Percentiles rank a stretch among this genome's conserved stretches.
Conservation (phyloP, 2,329 filamentous ascomycete species). For the Aspergillus arachidicola region DNA sequence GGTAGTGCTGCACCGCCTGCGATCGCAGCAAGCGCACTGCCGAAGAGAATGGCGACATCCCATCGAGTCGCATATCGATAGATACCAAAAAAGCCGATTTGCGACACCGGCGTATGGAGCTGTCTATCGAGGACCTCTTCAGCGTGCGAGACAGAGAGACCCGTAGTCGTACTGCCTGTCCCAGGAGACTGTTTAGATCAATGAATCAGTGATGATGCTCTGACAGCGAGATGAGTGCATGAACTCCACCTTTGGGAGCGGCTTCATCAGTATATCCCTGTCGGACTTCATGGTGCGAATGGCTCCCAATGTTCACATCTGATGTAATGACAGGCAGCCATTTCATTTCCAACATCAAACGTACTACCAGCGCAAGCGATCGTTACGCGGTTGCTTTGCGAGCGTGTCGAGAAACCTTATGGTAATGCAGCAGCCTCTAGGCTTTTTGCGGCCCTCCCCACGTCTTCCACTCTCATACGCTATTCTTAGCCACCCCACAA, state of each 20-base stretch:
- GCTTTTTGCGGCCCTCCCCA: neutral
- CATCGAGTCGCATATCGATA: constrained; percentile 68
- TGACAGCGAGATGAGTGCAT: no score
- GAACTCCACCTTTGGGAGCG: constrained; percentile 1
- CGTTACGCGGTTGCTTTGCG: neutral
- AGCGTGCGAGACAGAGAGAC: constrained; percentile 40
- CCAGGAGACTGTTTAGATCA: neutral
- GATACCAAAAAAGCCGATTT: constrained; percentile 62
- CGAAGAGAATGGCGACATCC: constrained; percentile 62
- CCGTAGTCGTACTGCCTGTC: constrained; percentile 1
- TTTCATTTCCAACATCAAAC: neutral
- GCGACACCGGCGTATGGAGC: constrained; percentile 63
- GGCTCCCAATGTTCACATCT: neutral
- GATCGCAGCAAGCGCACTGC: constrained; percentile 64
- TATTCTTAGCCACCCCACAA: neutral
- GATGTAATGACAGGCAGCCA: neutral
- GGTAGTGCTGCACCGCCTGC: constrained; percentile 73
- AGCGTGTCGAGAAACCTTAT: neutral
- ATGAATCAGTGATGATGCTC: neutral
- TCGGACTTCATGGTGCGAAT: neutral
- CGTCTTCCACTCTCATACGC: neutral
- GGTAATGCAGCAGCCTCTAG: neutral
- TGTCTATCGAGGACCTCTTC: constrained; percentile 68
- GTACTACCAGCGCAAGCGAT: neutral
- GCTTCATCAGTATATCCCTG: constrained; percentile 5